Conservation (phyloP, 1,284 basidiomycete genomes). For the Trametes versicolor region DNA sequence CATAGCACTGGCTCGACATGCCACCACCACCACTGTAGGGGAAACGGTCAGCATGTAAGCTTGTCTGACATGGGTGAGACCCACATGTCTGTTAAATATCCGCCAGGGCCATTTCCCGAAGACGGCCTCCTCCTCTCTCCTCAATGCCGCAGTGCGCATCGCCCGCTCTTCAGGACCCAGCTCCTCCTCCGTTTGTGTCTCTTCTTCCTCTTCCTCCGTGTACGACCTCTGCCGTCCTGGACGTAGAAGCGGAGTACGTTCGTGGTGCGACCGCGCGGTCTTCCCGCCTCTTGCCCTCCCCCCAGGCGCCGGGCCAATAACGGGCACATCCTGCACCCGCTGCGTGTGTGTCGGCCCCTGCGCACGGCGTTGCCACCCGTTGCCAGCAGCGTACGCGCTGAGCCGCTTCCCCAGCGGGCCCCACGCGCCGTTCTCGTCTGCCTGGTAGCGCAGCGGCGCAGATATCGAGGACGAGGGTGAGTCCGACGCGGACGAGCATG, state of each 20-base stretch:
- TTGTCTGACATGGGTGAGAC: conserved; percentile 37
- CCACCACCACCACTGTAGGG: conserved; percentile 82
- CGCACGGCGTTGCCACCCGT: conserved; percentile 40
- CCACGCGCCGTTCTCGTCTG: conserved; percentile 62
- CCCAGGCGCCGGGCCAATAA: conserved; percentile 8
- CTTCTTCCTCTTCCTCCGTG: conserved; percentile 34
- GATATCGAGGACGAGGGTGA: conserved; percentile 80
- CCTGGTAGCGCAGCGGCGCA: conserved; percentile 68
- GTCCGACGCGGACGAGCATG: conserved; percentile 58
- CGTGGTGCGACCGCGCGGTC: conserved; percentile 33
- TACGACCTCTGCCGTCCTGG: conserved; percentile 29
- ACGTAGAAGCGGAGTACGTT: conserved; percentile 46
- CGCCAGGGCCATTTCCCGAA: conserved; percentile 78
- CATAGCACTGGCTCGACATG: conserved; percentile 68
- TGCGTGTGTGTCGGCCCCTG: conserved; percentile 10
- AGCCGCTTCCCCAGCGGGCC: conserved; percentile 67
- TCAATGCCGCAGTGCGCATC: conserved; percentile 35
- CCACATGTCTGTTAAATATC: conserved; percentile 71
- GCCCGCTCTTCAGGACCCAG: conserved; percentile 48
- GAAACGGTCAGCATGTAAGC: neutral
- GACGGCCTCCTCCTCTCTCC: conserved; percentile 50
- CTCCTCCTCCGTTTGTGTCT: conserved; percentile 28
- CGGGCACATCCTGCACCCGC: conserved; percentile 1
- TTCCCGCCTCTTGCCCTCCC: conserved; percentile 18
- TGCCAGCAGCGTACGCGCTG: conserved; percentile 45